These are phyloP conservation scores for Candida cerambycidarum DNA, from an alignment of 805 yeast species.

Conservation along the genomic window DNA sequence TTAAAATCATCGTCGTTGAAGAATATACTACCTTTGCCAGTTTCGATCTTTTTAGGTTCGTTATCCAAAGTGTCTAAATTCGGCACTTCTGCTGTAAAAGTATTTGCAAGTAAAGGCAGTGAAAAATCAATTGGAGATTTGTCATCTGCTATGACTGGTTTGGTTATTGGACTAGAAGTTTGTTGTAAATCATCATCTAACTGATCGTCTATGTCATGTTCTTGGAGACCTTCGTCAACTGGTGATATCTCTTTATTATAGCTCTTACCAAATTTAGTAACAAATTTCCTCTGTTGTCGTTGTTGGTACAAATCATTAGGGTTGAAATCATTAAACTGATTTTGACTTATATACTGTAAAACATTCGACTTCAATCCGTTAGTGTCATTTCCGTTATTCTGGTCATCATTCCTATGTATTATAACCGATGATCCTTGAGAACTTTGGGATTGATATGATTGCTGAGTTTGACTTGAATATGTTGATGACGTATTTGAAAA, in stretches of 20 bases:
- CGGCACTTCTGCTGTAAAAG: slow-evolving; percentile 7
- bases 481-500: slow-evolving; percentile 15
- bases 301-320: slow-evolving; percentile 39
- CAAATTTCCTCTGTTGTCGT: slow-evolving; percentile 29
- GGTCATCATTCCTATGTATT: slow-evolving; percentile 17
- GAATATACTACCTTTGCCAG: slow-evolving; percentile 11
- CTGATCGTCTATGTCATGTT: no score
- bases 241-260: slow-evolving; percentile 13
- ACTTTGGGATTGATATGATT: slow-evolving; percentile 15
- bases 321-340: slow-evolving; percentile 21
- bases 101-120: slow-evolving; percentile 1
- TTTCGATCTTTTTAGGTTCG: slow-evolving; percentile 5
- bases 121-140: background rate
- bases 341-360: slow-evolving; percentile 32
- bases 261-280: slow-evolving; percentile 29
- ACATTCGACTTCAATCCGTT: slow-evolving; percentile 36
- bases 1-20: slow-evolving; percentile 24
- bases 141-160: no score
- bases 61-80: no score
- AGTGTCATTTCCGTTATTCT: slow-evolving; percentile 11
- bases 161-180: no score
- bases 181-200: no score
- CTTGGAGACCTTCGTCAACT: background rate
- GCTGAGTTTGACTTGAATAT: slow-evolving; percentile 22
- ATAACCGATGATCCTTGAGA: slow-evolving; percentile 19